Conservation (phyloP, 768 basidiomycete genomes). For the Leccinum disarticulatum region DNA sequence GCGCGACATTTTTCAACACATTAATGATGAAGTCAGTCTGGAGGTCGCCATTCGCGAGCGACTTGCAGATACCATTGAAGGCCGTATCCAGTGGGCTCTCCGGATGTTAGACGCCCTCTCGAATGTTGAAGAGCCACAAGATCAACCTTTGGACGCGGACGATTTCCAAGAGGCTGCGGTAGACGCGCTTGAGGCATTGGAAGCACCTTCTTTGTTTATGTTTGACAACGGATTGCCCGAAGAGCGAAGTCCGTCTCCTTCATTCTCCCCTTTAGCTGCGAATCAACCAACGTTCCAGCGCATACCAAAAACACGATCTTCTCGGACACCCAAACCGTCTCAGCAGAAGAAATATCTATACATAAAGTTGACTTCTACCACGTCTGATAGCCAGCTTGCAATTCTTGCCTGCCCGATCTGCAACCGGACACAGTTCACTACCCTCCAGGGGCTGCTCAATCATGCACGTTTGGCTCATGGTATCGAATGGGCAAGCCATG, state of each 20-base stretch:
- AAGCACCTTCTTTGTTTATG: conserved; percentile 39
- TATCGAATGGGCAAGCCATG: conserved; percentile 50
- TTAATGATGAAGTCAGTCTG: conserved; percentile 41
- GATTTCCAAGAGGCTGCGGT: conserved; percentile 42
- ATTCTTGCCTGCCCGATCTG: conserved; percentile 45
- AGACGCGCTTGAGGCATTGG: conserved; percentile 42
- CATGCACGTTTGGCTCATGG: conserved; percentile 51
- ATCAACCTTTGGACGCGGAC: conserved; percentile 24
- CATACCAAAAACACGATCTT: conserved; percentile 27
- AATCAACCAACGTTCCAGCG: conserved; percentile 17
- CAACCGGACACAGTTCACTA: conserved; percentile 47
- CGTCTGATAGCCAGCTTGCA: conserved; percentile 30
- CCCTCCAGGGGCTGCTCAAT: conserved; percentile 51
- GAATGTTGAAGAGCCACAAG: conserved; percentile 15
- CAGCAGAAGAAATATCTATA: conserved; percentile 40
- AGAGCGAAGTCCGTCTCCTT: conserved; percentile 24
- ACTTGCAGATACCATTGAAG: conserved; percentile 41
- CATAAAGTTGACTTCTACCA: conserved; percentile 35
- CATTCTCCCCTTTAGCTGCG: conserved; percentile 17
- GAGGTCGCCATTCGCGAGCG: conserved; percentile 45
- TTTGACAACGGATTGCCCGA: conserved; percentile 29
- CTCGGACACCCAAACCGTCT: conserved; percentile 28
- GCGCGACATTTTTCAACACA: conserved; percentile 13
- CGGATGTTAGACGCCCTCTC: conserved; percentile 38
- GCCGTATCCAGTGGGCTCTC: conserved; percentile 47